These are phyloP conservation scores for Davidsoniella australis DNA, from an alignment of 2,329 filamentous ascomycete genomes.

Conservation along the genomic window DNA sequence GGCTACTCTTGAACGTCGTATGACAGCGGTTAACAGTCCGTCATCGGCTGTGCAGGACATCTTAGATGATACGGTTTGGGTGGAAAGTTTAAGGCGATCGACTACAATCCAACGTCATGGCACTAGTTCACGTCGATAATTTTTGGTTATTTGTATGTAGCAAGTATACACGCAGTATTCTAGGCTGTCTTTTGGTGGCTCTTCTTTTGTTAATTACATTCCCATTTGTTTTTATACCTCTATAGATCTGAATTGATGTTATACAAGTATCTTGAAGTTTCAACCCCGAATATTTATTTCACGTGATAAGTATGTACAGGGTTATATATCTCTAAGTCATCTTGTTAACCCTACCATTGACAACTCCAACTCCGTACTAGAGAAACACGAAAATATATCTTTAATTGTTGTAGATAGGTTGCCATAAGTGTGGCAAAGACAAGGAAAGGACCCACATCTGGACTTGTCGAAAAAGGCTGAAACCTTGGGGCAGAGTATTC, in stretches of 20 bases:
- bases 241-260: not conserved
- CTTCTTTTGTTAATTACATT: not conserved
- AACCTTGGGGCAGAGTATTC: too few relatives aligned
- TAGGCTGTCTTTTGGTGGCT: not conserved
- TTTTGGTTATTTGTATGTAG: not conserved
- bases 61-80: constrained; percentile 80
- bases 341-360: too few relatives aligned
- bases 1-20: constrained; percentile 11
- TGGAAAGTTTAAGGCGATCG: constrained; percentile 77
- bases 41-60: constrained; percentile 48
- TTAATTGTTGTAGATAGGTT: too few relatives aligned
- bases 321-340: too few relatives aligned
- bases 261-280: not conserved
- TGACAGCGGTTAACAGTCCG: constrained; percentile 11
- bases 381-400: too few relatives aligned
- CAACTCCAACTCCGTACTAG: too few relatives aligned
- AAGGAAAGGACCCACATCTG: too few relatives aligned
- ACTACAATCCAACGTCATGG: constrained; percentile 43
- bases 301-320: too few relatives aligned
- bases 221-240: not conserved
- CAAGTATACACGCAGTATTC: too few relatives aligned
- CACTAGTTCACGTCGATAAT: not conserved
- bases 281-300: not conserved
- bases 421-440: too few relatives aligned
- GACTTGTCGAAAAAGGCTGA: too few relatives aligned